Evolutionary conservation across 1,139 yeast genomes (phyloP).

Genomic region (Hansenula sp.): DNA sequence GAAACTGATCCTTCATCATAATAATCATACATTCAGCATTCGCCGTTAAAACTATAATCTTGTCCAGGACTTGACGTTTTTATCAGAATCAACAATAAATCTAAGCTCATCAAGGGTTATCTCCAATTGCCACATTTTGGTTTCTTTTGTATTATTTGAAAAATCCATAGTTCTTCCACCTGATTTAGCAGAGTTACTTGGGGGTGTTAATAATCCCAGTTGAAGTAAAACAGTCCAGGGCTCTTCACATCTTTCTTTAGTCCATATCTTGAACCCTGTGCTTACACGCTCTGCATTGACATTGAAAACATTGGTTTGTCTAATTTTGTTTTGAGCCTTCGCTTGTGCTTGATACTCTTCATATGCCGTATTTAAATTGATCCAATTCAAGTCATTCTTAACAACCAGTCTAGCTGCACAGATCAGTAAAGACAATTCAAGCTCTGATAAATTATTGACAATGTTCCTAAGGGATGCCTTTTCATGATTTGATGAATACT

Average conservation of each 20-base stretch:
- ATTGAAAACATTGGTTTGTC: conserved; percentile 34
- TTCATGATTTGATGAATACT: conserved; percentile 25
- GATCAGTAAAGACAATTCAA: conserved; percentile 66
- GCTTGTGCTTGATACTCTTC: conserved; percentile 68
- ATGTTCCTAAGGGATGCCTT: conserved; percentile 21
- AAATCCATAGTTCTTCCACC: conserved; percentile 22
- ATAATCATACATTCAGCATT: no score
- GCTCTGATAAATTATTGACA: conserved; percentile 52
- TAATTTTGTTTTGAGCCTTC: conserved; percentile 40
- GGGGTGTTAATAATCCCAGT: conserved; percentile 18
- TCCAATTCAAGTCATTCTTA: conserved; percentile 50
- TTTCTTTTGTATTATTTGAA: conserved; percentile 33
- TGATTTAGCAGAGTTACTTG: conserved; percentile 7
- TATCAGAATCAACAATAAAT: conserved; percentile 29
- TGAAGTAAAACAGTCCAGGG: conserved; percentile 52
- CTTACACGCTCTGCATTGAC: conserved; percentile 18
- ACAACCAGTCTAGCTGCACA: conserved; percentile 71
- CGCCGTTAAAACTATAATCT: conserved; percentile 11
- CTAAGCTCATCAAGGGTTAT: conserved; percentile 42
- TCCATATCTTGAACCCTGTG: conserved; percentile 40
- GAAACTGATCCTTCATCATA: background rate
- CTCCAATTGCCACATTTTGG: conserved; percentile 45
- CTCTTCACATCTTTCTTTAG: conserved; percentile 42
- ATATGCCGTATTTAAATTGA: conserved; percentile 74
- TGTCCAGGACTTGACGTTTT: conserved; percentile 30